Percentiles rank a stretch among this genome's conserved stretches.
These are phyloP conservation scores for Aspergillus sclerotiicarbonarius DNA, from an alignment of 495 filamentous ascomycete genomes.

Conservation along the genomic window DNA sequence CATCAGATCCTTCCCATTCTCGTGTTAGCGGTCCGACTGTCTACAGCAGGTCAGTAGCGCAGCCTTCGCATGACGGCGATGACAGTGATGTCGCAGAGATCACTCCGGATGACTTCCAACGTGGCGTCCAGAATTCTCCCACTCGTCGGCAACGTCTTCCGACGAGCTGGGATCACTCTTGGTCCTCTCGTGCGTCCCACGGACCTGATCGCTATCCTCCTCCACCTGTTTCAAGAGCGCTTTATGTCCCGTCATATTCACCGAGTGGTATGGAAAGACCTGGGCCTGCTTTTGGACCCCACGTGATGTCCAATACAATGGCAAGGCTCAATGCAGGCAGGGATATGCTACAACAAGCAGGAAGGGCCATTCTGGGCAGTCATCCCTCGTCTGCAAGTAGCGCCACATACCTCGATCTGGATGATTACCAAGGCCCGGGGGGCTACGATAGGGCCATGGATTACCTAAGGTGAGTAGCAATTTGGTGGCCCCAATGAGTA, in stretches of 20 bases:
- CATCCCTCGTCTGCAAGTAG: neutral
- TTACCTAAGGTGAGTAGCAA: slow-evolving; percentile 6
- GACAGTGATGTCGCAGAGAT: slow-evolving; percentile 34
- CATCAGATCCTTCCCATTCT: no score
- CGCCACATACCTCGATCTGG: neutral
- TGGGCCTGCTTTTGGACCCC: slow-evolving; percentile 10
- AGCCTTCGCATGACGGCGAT: slow-evolving; percentile 18
- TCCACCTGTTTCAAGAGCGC: neutral
- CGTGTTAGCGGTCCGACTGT: no score
- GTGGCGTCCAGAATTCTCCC: slow-evolving; percentile 1
- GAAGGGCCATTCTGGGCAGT: slow-evolving; percentile 7
- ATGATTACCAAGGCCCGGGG: neutral
- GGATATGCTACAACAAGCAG: slow-evolving; percentile 11
- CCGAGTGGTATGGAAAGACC: slow-evolving; percentile 7
- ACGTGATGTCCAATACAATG: slow-evolving; percentile 20
- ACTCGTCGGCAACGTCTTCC: neutral
- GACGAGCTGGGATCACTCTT: neutral
- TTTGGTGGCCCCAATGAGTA: neutral
- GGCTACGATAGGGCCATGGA: neutral
- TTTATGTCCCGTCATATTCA: neutral
- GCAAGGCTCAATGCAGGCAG: slow-evolving; percentile 15
- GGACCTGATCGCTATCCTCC: neutral
- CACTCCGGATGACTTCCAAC: slow-evolving; percentile 17
- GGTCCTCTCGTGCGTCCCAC: neutral
- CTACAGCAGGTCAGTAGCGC: no score